A percentile compares a stretch with the other conserved stretches of the same genome.
Conservation (phyloP, 1,139 yeast genomes). For the Sugiyamaella japonica region DNA sequence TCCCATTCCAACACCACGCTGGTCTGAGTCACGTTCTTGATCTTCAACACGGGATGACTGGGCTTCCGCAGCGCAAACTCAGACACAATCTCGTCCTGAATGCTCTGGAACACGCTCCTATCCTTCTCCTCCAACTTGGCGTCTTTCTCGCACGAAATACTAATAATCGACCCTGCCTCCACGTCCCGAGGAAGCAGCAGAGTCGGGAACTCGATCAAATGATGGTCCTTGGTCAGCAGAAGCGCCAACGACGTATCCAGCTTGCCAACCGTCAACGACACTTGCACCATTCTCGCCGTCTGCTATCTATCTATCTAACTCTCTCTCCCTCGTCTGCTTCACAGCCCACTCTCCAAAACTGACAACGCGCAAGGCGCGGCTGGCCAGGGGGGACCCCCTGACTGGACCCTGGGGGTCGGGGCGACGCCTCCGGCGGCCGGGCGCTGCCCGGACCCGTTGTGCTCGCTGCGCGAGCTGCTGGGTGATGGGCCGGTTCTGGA, state of each 20-base stretch:
- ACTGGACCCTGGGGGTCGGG: background rate
- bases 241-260: conserved; percentile 93
- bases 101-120: conserved; percentile 53
- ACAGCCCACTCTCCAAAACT: no score
- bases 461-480: background rate
- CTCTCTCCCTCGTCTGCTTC: background rate
- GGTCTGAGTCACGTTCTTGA: conserved; percentile 87
- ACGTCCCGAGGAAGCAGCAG: conserved; percentile 87
- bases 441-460: background rate
- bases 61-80: conserved; percentile 79
- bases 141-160: conserved; percentile 82
- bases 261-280: conserved; percentile 91
- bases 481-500: no score
- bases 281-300: conserved; percentile 62
- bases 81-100: conserved; percentile 73
- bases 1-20: conserved; percentile 96
- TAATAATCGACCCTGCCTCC: conserved; percentile 90
- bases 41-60: conserved; percentile 63
- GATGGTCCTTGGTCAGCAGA: conserved; percentile 87
- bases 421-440: background rate
- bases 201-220: conserved; percentile 93
- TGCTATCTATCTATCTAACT: background rate
- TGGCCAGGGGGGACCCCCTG: background rate
- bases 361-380: background rate
- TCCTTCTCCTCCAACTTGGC: conserved; percentile 65